Evolutionary conservation across 1,284 basidiomycete species (phyloP).

Genomic region (Cutaneotrichosporon mucoides): DNA sequence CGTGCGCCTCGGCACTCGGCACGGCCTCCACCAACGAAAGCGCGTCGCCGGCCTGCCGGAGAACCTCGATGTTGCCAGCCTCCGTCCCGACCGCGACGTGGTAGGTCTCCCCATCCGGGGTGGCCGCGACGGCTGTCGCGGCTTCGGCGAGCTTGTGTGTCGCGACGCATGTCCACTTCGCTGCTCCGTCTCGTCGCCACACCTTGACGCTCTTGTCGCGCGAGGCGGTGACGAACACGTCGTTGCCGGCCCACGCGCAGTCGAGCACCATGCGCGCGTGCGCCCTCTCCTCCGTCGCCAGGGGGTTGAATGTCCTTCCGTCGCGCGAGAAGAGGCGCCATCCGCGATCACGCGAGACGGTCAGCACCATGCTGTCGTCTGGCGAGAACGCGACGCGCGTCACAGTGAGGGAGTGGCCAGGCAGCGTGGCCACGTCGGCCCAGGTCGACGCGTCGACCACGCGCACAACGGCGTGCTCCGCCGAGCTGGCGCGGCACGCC

Average conservation of each 20-base stretch:
- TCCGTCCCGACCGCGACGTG: constrained; percentile 50
- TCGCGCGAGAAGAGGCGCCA: constrained; percentile 74
- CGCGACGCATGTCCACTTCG: neutral
- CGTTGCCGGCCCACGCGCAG: constrained; percentile 68
- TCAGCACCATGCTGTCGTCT: constrained; percentile 71
- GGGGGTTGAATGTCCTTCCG: constrained; percentile 53
- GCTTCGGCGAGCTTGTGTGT: constrained; percentile 46
- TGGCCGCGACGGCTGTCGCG: constrained; percentile 45
- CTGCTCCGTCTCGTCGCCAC: constrained; percentile 3
- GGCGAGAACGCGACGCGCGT: constrained; percentile 85
- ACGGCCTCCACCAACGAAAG: constrained; percentile 16
- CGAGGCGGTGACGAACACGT: constrained; percentile 86
- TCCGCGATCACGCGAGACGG: constrained; percentile 83
- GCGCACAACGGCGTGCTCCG: constrained; percentile 85
- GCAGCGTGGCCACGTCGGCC: constrained; percentile 56
- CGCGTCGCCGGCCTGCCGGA: constrained; percentile 13
- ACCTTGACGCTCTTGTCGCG: constrained; percentile 82
- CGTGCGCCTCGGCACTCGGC: constrained; percentile 36
- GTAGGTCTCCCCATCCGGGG: constrained; percentile 11
- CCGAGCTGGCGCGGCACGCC: constrained; percentile 79
- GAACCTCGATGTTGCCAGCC: constrained; percentile 41
- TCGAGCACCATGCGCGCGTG: constrained; percentile 96
- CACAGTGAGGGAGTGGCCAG: constrained; percentile 82
- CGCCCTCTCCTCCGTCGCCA: constrained; percentile 67
- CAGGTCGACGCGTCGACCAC: constrained; percentile 70